Conservation (phyloP, 139 green algal genomes). For the Tetraselmis chui region DNA sequence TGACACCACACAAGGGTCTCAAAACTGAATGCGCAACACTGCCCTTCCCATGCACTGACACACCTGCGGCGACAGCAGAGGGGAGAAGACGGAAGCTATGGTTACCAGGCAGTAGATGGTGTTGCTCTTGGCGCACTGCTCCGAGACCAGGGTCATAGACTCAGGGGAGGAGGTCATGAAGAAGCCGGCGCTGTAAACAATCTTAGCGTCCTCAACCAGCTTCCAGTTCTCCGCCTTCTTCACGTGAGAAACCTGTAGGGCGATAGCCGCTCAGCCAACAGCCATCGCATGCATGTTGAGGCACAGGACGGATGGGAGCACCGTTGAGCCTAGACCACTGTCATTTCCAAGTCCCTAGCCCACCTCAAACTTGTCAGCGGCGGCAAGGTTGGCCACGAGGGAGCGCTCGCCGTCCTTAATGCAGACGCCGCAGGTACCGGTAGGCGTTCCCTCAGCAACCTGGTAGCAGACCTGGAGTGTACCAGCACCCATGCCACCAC, state of each 20-base stretch:
- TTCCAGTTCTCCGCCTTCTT: conserved; percentile 67
- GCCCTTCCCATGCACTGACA: too few species aligned
- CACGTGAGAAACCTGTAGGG: conserved; percentile 58
- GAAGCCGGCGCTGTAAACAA: conserved; percentile 94
- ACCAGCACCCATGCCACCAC: too few species aligned
- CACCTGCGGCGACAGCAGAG: too few species aligned
- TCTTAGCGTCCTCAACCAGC: conserved; percentile 75
- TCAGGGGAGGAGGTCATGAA: conserved; percentile 96
- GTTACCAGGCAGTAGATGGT: conserved; percentile 79
- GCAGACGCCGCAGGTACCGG: conserved; percentile 89
- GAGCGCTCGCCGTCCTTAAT: conserved; percentile 85
- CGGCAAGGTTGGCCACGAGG: conserved; percentile 91
- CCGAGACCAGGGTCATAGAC: conserved; percentile 71
- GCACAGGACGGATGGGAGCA: too few species aligned
- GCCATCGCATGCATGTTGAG: too few species aligned
- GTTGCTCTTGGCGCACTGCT: conserved; percentile 76
- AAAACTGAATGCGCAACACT: too few species aligned
- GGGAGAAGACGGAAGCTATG: too few species aligned
- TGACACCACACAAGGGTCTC: too few species aligned
- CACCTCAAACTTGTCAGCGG: conserved; percentile 98
- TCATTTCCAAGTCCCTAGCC: not conserved
- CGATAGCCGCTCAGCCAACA: too few species aligned
- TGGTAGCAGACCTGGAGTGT: conserved; percentile 83
- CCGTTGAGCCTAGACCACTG: too few species aligned
- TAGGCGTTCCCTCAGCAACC: conserved; percentile 73